A percentile compares a stretch with the other conserved stretches of the same genome.
Conservation (phyloP, 2,329 filamentous ascomycete species). For the Neofusicoccum ribis region DNA sequence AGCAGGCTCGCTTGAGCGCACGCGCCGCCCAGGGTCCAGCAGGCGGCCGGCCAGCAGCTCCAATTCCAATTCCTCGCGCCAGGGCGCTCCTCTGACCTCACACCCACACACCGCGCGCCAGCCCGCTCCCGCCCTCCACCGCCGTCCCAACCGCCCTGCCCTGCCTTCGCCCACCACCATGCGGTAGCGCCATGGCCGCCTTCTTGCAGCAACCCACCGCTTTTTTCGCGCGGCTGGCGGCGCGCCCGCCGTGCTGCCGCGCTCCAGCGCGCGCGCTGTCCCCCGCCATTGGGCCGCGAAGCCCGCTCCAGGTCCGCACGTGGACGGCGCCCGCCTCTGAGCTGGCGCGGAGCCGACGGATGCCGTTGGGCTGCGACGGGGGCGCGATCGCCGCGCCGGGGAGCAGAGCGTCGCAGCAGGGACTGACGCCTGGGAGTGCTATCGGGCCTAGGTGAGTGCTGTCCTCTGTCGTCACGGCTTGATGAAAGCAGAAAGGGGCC, state of each 20-base stretch:
- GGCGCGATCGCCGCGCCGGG: neutral
- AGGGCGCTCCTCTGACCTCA: neutral
- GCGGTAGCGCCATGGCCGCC: conserved; percentile 1
- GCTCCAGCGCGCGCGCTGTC: neutral
- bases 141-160: neutral
- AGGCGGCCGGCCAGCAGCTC: neutral
- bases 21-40: neutral
- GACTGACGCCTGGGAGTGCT: neutral
- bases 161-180: neutral
- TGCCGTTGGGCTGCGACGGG: conserved; percentile 11
- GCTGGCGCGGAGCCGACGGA: conserved; percentile 2
- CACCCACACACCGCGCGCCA: neutral
- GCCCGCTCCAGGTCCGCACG: neutral
- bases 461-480: conserved; percentile 3
- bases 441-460: conserved; percentile 9
- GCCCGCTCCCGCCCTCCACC: neutral
- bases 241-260: neutral
- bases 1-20: conserved; percentile 6
- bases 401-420: neutral
- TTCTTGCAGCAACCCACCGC: neutral
- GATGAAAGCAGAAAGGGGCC: neutral
- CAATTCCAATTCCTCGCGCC: conserved; percentile 6
- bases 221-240: neutral
- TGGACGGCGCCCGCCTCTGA: conserved; percentile 10
- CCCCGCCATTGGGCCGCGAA: conserved; percentile 4